Conservation (phyloP, 305 asterid species). For the Plantago coronopus region DNA sequence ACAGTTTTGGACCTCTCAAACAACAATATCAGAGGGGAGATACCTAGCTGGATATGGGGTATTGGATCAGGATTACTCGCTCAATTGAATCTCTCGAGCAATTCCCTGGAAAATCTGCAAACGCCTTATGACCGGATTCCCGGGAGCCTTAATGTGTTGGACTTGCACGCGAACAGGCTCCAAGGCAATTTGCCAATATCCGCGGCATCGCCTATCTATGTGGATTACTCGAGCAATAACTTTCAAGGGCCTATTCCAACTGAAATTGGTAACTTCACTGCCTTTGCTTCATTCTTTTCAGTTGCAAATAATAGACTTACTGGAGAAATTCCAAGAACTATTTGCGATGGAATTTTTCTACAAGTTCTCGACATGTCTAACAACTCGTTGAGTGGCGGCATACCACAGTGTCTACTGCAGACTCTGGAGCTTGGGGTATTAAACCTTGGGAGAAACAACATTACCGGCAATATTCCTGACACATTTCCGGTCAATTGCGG, state of each 20-base stretch:
- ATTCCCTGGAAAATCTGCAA: slow-evolving; percentile 40
- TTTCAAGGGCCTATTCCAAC: slow-evolving; percentile 37
- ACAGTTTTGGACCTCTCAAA: slow-evolving; percentile 53
- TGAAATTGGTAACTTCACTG: slow-evolving; percentile 30
- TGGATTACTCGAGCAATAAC: slow-evolving; percentile 61
- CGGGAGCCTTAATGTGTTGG: slow-evolving; percentile 29
- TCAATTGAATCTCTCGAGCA: slow-evolving; percentile 52
- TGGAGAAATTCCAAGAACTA: slow-evolving; percentile 50
- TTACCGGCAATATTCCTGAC: slow-evolving; percentile 42
- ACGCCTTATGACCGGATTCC: slow-evolving; percentile 41
- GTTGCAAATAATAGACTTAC: slow-evolving; percentile 40
- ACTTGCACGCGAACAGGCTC: slow-evolving; percentile 50
- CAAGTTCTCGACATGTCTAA: slow-evolving; percentile 57
- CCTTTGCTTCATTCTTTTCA: slow-evolving; percentile 32
- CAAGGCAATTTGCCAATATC: slow-evolving; percentile 47
- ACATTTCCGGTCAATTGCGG: slow-evolving; percentile 30
- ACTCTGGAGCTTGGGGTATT: slow-evolving; percentile 31
- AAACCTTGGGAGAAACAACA: slow-evolving; percentile 43
- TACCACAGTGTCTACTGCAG: slow-evolving; percentile 41
- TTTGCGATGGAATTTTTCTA: slow-evolving; percentile 40
- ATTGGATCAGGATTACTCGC: slow-evolving; percentile 21
- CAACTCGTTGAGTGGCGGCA: slow-evolving; percentile 38
- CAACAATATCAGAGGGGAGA: slow-evolving; percentile 39
- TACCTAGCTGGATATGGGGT: slow-evolving; percentile 67
- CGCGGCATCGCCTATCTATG: slow-evolving; percentile 34